Conservation (phyloP, 2,329 filamentous ascomycete genomes). For the Beauveria rudraprayagi region DNA sequence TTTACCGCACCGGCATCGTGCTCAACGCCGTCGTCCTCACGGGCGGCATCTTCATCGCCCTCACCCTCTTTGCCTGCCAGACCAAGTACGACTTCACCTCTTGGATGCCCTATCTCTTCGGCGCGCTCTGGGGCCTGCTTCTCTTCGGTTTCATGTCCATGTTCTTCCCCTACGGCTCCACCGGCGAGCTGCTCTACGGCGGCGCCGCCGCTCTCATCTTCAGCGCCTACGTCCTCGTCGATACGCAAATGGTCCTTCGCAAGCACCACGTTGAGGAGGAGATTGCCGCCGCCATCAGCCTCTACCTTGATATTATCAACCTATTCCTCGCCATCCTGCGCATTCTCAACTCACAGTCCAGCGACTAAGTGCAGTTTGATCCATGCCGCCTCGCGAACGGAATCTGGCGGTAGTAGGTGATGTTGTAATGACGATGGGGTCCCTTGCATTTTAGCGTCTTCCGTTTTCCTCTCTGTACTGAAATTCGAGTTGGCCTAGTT, state of each 20-base stretch:
- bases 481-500: background rate
- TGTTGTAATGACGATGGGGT: background rate
- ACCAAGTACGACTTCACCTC: slow-evolving; percentile 96
- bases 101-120: slow-evolving; percentile 94
- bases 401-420: background rate
- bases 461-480: background rate
- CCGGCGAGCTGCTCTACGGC: slow-evolving; percentile 78
- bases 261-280: slow-evolving; percentile 98
- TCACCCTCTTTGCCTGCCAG: slow-evolving; percentile 88
- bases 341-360: slow-evolving; percentile 91
- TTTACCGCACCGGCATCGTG: slow-evolving; percentile 77
- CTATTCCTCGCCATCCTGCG: slow-evolving; percentile 91
- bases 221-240: slow-evolving; percentile 88
- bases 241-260: slow-evolving; percentile 91
- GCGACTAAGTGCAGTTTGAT: slow-evolving; percentile 56
- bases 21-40: slow-evolving; percentile 87
- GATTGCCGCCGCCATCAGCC: slow-evolving; percentile 87
- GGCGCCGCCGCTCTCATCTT: slow-evolving; percentile 79
- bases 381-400: background rate
- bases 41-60: slow-evolving; percentile 69
- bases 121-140: slow-evolving; percentile 79
- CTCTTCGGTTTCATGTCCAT: slow-evolving; percentile 87
- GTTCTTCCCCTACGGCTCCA: slow-evolving; percentile 81
- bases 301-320: slow-evolving; percentile 96
- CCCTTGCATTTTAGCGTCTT: background rate